These are phyloP conservation scores for Corchorus capsularis DNA, from an alignment of 345 rosid genomes.

Conservation along the genomic window DNA sequence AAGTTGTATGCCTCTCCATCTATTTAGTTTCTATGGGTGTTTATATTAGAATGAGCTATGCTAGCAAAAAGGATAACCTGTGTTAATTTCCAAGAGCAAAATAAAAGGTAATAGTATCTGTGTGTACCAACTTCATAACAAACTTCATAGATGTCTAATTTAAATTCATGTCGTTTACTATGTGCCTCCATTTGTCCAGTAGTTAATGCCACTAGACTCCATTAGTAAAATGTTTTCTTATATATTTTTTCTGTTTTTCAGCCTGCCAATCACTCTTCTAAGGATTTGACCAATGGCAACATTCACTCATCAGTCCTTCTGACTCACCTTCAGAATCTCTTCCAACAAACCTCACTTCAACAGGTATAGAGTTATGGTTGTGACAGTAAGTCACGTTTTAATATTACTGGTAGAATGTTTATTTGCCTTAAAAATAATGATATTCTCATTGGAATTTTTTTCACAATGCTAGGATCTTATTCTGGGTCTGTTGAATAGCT, in stretches of 20 bases:
- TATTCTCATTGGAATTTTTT: slow-evolving; percentile 25
- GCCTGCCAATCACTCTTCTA: slow-evolving; percentile 57
- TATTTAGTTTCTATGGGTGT: neutral
- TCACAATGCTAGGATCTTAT: slow-evolving; percentile 71
- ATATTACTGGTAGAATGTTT: neutral
- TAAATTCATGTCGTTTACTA: neutral
- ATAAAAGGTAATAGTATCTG: neutral
- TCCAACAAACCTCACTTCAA: slow-evolving; percentile 85
- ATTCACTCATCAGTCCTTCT: slow-evolving; percentile 47
- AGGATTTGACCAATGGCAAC: slow-evolving; percentile 49
- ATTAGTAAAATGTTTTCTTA: slow-evolving; percentile 3
- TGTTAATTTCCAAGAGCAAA: neutral
- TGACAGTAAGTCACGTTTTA: neutral
- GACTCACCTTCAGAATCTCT: slow-evolving; percentile 88
- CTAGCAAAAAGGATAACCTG: neutral
- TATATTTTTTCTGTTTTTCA: slow-evolving; percentile 33
- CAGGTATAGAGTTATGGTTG: slow-evolving; percentile 51
- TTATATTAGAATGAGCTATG: neutral
- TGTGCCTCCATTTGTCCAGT: neutral
- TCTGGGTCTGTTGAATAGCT: slow-evolving; percentile 55
- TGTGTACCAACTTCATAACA: neutral
- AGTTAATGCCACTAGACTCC: neutral
- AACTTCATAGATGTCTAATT: neutral
- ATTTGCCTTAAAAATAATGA: neutral
- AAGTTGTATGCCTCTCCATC: neutral